Base-by-base conservation (phyloP, 2,329 filamentous ascomycete species). In the Colletotrichum sp. region DNA sequence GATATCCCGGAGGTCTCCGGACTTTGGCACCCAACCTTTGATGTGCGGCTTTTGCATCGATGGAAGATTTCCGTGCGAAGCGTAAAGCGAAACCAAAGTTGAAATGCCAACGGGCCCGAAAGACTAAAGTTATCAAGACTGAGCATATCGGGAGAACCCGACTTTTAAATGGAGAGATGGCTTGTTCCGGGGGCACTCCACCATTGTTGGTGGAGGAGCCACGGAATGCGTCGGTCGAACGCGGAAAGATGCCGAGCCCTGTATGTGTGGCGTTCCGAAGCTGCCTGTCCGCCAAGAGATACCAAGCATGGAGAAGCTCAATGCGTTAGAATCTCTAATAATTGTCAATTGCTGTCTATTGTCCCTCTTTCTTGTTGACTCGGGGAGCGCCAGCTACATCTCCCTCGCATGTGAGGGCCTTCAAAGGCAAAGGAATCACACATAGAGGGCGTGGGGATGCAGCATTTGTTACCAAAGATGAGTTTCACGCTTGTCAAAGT, bases 1-100 rank as follows among this genome's bases (percentile, higher is more conserved):
- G 75, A 76, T 76, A 76, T 70, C 60, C 67, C 75, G 75, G 75
- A 70, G 66, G 32, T 49, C 26, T 44, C 30, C 75, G 59, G 75
- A 64, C 9, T 71, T 75, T 55, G 34, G 10, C 24, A 39, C 12
- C 24, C 26, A n/a, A 34, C 13, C 10, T 21, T 32, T 26, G n/a
- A n/a, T 15, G 15, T 32, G 28, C 28, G 6, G 15, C 34, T 15
- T 36, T 39, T 28, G 30, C 12, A 60, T 60, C 18, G 24, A 18
- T 32, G 57, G 16, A 32, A 18, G 15, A 21, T 13, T 21, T 2
- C 3, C 1, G 12, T 13, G n/a, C 44, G 44, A 52, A 52, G n/a
- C 44, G n/a, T 13, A 8, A 52, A 24, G 10, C 44, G 10, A 52
- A 52, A 52, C 10, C 44, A 52, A 52, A 3, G 44, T 52, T 13